Evolutionary conservation across 176 grass and related monocot species (phyloP), one percentile per base, ranked within the genome.

Genomic region (Secale cereale): DNA sequence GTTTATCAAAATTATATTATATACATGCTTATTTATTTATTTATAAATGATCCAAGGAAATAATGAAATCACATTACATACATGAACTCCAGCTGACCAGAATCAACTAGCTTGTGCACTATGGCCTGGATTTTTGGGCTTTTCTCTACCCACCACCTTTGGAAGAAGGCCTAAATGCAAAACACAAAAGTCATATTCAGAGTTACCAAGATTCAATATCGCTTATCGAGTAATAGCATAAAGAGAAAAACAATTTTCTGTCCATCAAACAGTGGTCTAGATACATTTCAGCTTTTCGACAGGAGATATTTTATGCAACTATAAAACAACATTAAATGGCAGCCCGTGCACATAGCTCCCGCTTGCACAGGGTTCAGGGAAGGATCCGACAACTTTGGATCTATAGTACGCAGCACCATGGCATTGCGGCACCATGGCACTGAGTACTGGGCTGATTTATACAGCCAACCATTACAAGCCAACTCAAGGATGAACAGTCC

Each of bases 141-240:
- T 91, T 97, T 84, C 82, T 98, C 86, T 36, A 25, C 76, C 95
- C 95, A 98, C 95, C 95, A 98, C 79, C 92, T 98, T 91, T 98
- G 95, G 87, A 98, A 98, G 80, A 98, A 98, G 29, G 95, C 91
- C 95, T 98, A 70, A 43, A 65, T 81, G 83, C 60, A 83, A 56
- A 60, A 25, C 13, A 59, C 65, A 85, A 8, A 36, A 39, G 9
- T 86, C 62, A 65, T 82, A 61, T 48, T 29, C 67, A 77, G 60
- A 35, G 54, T 23, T 59, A 65, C 67, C 39, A 70, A 31, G 29
- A 70, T 74, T 75, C 48, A 84, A 36, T 36, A 76, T 39, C 27
- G 59, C 50, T 40, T 90, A 33, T 36, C 23, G 74, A 76, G 33
- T 66, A 72, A 75, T n/a, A n/a, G n/a, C 11, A 82, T 3, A 85